A percentile compares a stretch with the other conserved stretches of the same genome.
phyloP scores from a whole-genome alignment of 176 grass and related monocot species.

The Cenchrus americanus region DNA sequence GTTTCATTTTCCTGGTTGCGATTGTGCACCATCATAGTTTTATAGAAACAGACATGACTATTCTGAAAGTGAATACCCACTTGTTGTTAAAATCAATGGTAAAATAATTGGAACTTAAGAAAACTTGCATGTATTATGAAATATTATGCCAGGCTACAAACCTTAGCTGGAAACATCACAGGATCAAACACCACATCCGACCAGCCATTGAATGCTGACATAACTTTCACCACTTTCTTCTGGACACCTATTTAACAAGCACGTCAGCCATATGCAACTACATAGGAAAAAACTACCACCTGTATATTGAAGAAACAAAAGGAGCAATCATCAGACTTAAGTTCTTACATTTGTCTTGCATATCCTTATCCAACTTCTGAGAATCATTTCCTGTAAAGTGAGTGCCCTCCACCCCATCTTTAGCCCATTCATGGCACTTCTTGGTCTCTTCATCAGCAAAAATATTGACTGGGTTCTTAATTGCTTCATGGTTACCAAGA shows the following conservation, averaged over 20 bases:
- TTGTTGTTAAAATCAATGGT: background rate
- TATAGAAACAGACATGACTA: background rate
- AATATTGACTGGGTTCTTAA: constrained; percentile 45
- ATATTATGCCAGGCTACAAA: constrained; percentile 19
- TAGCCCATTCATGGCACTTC: constrained; percentile 69
- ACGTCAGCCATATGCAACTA: constrained; percentile 5
- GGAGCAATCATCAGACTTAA: constrained; percentile 11
- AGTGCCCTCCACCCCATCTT: constrained; percentile 54
- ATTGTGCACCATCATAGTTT: background rate
- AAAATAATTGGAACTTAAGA: constrained; percentile 24
- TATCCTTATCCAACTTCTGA: constrained; percentile 54
- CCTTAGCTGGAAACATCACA: constrained; percentile 49
- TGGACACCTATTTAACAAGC: constrained; percentile 51
- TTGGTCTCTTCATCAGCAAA: constrained; percentile 52
- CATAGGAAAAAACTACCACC: background rate
- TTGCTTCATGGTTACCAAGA: constrained; percentile 28
- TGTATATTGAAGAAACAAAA: constrained; percentile 8
- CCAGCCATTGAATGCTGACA: constrained; percentile 51
- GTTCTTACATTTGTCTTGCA: constrained; percentile 52
- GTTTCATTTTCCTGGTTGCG: background rate
- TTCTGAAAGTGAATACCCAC: background rate
- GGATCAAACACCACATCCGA: constrained; percentile 43
- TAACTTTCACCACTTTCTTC: constrained; percentile 66
- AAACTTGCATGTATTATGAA: background rate
- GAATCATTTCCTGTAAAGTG: constrained; percentile 66